These are phyloP conservation scores for Dichotomocladium elegans DNA, from an alignment of 371 early-diverging fungal species.

Conservation along the genomic window DNA sequence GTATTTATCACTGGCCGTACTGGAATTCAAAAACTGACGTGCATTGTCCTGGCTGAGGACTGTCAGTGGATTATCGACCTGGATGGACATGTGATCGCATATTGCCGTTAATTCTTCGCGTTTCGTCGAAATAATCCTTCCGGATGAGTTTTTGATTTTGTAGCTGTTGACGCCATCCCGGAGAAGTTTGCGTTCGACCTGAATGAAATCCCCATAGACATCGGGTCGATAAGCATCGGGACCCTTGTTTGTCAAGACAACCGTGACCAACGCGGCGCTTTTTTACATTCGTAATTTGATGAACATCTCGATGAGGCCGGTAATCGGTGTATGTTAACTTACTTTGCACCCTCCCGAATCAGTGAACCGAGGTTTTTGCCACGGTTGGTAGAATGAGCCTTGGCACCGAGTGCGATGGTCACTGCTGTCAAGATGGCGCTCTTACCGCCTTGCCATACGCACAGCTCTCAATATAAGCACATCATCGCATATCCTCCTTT, in stretches of 20 bases:
- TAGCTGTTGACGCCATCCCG: constrained; percentile 67
- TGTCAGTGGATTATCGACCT: constrained; percentile 90
- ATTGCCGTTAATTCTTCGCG: constrained; percentile 81
- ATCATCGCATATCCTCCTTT: too few species aligned
- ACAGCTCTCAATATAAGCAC: too few species aligned
- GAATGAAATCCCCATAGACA: constrained; percentile 75
- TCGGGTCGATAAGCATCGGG: constrained; percentile 77
- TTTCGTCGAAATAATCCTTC: constrained; percentile 63
- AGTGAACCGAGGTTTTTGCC: constrained; percentile 74
- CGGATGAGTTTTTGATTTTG: constrained; percentile 67
- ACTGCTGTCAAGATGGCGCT: constrained; percentile 93
- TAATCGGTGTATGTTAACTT: constrained; percentile 12
- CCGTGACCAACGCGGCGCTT: constrained; percentile 61
- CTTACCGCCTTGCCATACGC: constrained; percentile 91
- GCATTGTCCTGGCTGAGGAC: constrained; percentile 93
- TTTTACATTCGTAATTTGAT: too few species aligned
- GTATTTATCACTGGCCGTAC: constrained; percentile 83
- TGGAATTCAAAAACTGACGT: constrained; percentile 80
- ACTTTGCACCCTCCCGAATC: constrained; percentile 80
- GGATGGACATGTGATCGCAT: constrained; percentile 85
- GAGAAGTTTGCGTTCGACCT: constrained; percentile 79
- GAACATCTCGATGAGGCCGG: too few species aligned
- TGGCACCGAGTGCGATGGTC: constrained; percentile 88
- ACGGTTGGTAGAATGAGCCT: constrained; percentile 83
- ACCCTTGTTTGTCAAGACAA: constrained; percentile 82